Conservation (phyloP, 768 basidiomycete species). For the Pulveroboletus sp. region DNA sequence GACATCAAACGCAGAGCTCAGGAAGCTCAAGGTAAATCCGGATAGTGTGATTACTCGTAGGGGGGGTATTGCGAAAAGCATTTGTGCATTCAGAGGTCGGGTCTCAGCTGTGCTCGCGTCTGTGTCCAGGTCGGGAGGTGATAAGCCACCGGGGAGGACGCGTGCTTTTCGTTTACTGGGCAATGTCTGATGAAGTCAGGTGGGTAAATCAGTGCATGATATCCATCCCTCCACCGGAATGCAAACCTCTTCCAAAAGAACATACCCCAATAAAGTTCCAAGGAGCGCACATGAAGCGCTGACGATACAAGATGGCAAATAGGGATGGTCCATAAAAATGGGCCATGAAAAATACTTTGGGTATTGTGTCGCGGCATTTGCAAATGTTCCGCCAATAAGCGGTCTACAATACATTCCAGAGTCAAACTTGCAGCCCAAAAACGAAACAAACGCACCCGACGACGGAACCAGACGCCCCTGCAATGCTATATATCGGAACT, state of each 20-base stretch:
- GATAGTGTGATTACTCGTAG: slow-evolving; percentile 52
- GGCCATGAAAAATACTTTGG: slow-evolving; percentile 14
- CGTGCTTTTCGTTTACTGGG: slow-evolving; percentile 11
- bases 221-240: too few species aligned
- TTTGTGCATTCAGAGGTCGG: too few species aligned
- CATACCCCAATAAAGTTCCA: slow-evolving; percentile 13
- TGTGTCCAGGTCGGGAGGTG: too few species aligned
- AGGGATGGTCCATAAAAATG: slow-evolving; percentile 14
- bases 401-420: slow-evolving; percentile 6
- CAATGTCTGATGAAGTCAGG: slow-evolving; percentile 18
- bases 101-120: too few species aligned
- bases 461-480: slow-evolving; percentile 55
- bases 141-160: too few species aligned
- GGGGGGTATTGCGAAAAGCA: slow-evolving; percentile 46
- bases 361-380: slow-evolving; percentile 21
- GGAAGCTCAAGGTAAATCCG: slow-evolving; percentile 48
- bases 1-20: slow-evolving; percentile 57
- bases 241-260: slow-evolving; percentile 23
- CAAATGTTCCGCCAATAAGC: slow-evolving; percentile 22
- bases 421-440: not conserved
- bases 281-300: slow-evolving; percentile 8
- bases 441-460: slow-evolving; percentile 44
- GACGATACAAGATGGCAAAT: slow-evolving; percentile 16
- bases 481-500: too few species aligned
- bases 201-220: too few species aligned